Conservation (phyloP, 2,329 filamentous ascomycete species). For the Pochonia chlamydosporia region DNA sequence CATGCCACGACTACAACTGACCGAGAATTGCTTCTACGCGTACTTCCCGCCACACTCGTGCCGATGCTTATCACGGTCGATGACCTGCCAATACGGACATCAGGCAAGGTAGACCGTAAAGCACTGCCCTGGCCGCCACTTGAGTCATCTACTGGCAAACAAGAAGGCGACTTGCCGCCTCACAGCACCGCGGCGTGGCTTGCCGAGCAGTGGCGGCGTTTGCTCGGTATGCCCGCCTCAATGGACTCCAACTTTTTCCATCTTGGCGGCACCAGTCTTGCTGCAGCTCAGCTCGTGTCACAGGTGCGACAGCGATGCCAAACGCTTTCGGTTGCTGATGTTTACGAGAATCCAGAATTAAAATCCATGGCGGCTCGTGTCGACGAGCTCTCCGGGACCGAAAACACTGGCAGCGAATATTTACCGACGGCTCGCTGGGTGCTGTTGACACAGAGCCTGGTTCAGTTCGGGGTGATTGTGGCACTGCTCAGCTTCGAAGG, state of each 20-base stretch:
- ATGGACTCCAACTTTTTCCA: constrained; percentile 14
- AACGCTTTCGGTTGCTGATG: constrained; percentile 14
- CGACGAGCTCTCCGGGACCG: constrained; percentile 11
- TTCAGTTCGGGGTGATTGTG: constrained; percentile 12
- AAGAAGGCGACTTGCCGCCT: not conserved
- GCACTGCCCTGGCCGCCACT: constrained; percentile 13
- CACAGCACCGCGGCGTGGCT: constrained; percentile 14
- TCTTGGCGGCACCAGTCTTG: constrained; percentile 16
- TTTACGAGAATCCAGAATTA: constrained; percentile 14
- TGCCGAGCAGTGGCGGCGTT: constrained; percentile 14
- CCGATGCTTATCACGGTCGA: constrained; percentile 15
- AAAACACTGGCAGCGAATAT: constrained; percentile 9
- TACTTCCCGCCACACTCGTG: constrained; percentile 13
- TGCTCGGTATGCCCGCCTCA: constrained; percentile 12
- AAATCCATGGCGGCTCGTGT: constrained; percentile 11
- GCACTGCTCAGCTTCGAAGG: constrained; percentile 9
- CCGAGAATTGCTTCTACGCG: constrained; percentile 7
- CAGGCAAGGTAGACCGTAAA: constrained; percentile 17
- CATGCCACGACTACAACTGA: not conserved
- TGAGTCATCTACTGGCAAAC: not conserved
- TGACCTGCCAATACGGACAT: constrained; percentile 14
- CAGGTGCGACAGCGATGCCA: constrained; percentile 13
- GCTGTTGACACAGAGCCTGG: no score
- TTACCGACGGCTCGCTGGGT: constrained; percentile 13
- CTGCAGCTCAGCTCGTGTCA: constrained; percentile 16